Evolutionary conservation across 805 yeast species (phyloP).

Genomic region (Teunomyces cretensis): DNA sequence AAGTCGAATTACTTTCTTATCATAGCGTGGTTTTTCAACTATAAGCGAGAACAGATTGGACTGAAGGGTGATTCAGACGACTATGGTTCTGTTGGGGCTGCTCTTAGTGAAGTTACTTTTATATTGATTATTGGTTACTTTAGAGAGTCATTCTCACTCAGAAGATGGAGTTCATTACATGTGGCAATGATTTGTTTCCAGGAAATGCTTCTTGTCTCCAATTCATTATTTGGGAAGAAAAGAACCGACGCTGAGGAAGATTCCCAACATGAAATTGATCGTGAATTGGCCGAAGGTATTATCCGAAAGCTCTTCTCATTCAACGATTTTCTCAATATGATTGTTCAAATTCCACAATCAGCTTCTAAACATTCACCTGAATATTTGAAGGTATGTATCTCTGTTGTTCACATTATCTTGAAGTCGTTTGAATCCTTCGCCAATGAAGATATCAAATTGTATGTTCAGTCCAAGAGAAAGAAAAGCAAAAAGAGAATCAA

Average conservation of each 20-base stretch:
- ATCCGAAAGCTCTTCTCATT: slow-evolving; percentile 70
- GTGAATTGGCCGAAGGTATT: slow-evolving; percentile 54
- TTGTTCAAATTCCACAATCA: slow-evolving; percentile 60
- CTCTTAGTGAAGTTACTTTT: slow-evolving; percentile 61
- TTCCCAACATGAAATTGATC: slow-evolving; percentile 38
- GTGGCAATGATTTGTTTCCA: slow-evolving; percentile 68
- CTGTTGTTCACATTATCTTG: slow-evolving; percentile 62
- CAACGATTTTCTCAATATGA: slow-evolving; percentile 53
- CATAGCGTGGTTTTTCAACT: slow-evolving; percentile 73
- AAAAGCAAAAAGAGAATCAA: slow-evolving; percentile 24
- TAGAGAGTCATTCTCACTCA: slow-evolving; percentile 40
- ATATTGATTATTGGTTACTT: slow-evolving; percentile 49
- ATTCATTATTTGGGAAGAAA: slow-evolving; percentile 39
- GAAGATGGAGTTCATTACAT: slow-evolving; percentile 61
- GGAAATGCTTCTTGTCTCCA: slow-evolving; percentile 54
- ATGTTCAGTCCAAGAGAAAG: slow-evolving; percentile 46
- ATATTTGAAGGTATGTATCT: slow-evolving; percentile 59
- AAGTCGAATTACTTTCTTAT: slow-evolving; percentile 53
- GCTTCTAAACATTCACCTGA: slow-evolving; percentile 64
- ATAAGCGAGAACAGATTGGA: slow-evolving; percentile 45
- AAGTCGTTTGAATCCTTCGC: slow-evolving; percentile 68
- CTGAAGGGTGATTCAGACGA: slow-evolving; percentile 29
- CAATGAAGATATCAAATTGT: slow-evolving; percentile 51
- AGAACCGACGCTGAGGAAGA: slow-evolving; percentile 43
- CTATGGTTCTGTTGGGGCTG: slow-evolving; percentile 51